Percentiles rank a stretch among this genome's conserved stretches.
phyloP scores from a whole-genome alignment of 441 rosid species.

The Manihot esculenta region DNA sequence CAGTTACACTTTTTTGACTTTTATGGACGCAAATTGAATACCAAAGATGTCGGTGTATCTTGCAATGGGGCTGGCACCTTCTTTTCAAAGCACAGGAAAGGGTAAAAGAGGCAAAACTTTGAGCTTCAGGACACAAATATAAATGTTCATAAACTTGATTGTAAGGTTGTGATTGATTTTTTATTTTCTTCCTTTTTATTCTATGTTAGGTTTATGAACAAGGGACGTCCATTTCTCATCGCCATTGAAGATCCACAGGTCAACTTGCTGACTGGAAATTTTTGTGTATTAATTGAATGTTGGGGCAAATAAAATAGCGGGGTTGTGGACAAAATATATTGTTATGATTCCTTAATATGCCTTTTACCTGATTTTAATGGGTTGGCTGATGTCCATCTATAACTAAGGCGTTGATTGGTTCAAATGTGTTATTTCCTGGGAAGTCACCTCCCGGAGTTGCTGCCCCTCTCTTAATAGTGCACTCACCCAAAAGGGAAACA shows the following conservation, averaged over 20 bases:
- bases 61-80: constrained; percentile 65
- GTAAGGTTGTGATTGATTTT: neutral
- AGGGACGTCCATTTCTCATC: constrained; percentile 66
- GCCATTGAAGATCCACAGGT: constrained; percentile 97
- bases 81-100: constrained; percentile 65
- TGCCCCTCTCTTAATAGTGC: neutral
- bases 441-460: neutral
- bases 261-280: constrained; percentile 9
- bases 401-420: neutral
- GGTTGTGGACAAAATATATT: constrained; percentile 1
- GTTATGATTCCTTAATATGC: neutral
- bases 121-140: neutral
- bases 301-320: constrained; percentile 3
- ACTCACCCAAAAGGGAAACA: neutral
- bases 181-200: constrained; percentile 15
- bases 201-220: constrained; percentile 53
- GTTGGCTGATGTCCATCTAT: neutral
- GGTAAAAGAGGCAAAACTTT: constrained; percentile 41
- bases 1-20: constrained; percentile 87
- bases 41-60: constrained; percentile 77
- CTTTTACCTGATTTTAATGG: neutral
- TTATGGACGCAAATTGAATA: constrained; percentile 81
- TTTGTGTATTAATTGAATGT: neutral
- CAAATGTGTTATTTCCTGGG: too few species aligned
- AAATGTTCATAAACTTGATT: neutral